A percentile compares a stretch with the other conserved stretches of the same genome.
These are phyloP conservation scores for Alnus glutinosa DNA, from an alignment of 306 rosid species.

Conservation along the genomic window DNA sequence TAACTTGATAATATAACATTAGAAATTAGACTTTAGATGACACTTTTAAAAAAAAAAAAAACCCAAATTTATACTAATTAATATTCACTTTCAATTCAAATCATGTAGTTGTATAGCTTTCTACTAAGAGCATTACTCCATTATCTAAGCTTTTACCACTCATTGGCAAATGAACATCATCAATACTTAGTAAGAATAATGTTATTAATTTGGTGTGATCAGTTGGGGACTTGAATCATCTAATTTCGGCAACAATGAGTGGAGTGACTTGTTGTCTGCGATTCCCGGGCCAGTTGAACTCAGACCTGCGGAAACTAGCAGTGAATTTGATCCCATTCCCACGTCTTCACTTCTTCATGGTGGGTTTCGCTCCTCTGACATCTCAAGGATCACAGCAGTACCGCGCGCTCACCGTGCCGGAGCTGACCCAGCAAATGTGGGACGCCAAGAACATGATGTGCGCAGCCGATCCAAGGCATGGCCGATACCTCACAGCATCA, in stretches of 20 bases:
- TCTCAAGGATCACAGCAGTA: constrained; percentile 66
- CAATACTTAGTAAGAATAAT: not conserved
- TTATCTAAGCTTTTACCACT: not conserved
- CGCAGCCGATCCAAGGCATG: constrained; percentile 69
- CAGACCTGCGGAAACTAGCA: constrained; percentile 72
- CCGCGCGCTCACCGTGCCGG: constrained; percentile 59
- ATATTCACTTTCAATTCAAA: too few species aligned
- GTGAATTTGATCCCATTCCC: constrained; percentile 85
- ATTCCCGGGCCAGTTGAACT: constrained; percentile 80
- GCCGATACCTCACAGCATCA: constrained; percentile 76
- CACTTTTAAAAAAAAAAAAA: too few species aligned
- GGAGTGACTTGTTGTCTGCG: constrained; percentile 84
- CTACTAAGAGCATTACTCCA: too few species aligned
- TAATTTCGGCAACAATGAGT: constrained; percentile 81
- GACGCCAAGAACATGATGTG: constrained; percentile 81
- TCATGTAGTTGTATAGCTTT: too few species aligned
- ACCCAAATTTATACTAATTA: too few species aligned
- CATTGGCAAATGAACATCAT: not conserved
- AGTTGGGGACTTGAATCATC: constrained; percentile 87
- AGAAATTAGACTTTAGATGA: too few species aligned
- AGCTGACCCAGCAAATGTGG: constrained; percentile 82
- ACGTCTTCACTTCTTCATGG: constrained; percentile 79
- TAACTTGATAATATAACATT: too few species aligned
- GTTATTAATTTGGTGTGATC: constrained; percentile 5
- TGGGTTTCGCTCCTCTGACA: constrained; percentile 75